Conservation (phyloP, 1,139 yeast species). For the Candida sojae region DNA sequence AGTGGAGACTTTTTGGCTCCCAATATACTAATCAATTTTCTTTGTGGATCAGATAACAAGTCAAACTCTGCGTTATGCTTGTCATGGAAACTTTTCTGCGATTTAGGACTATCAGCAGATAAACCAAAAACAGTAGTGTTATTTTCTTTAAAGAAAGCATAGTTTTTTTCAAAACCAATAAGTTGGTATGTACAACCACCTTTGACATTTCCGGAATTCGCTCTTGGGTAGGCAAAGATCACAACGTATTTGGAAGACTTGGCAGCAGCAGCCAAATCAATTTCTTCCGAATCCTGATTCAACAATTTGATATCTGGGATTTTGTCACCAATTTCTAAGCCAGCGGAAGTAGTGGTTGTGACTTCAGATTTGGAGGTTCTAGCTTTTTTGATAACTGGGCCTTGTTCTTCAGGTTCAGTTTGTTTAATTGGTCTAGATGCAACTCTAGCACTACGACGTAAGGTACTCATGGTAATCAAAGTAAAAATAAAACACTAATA, state of each 20-base stretch:
- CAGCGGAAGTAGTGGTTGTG: conserved; percentile 14
- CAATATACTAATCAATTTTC: conserved; percentile 64
- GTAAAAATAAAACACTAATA: not conserved
- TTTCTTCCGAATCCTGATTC: conserved; percentile 67
- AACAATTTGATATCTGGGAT: conserved; percentile 66
- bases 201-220: conserved; percentile 53
- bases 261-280: conserved; percentile 53
- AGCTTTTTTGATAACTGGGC: conserved; percentile 22
- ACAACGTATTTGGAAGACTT: conserved; percentile 52
- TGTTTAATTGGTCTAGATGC: conserved; percentile 22
- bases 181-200: conserved; percentile 97
- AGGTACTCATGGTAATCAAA: conserved; percentile 42
- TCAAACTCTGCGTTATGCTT: conserved; percentile 76
- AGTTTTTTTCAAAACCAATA: conserved; percentile 78
- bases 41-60: conserved; percentile 74
- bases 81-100: conserved; percentile 73
- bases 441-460: conserved; percentile 57
- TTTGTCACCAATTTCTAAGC: conserved; percentile 61
- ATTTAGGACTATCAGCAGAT: conserved; percentile 70
- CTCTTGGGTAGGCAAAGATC: conserved; percentile 84
- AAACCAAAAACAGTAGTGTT: conserved; percentile 62
- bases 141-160: conserved; percentile 50
- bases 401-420: conserved; percentile 13
- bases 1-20: conserved; percentile 84
- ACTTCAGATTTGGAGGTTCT: conserved; percentile 21